These are phyloP conservation scores for Cryphonectria parasitica DNA, from an alignment of 2,329 filamentous ascomycete species.

Conservation along the genomic window DNA sequence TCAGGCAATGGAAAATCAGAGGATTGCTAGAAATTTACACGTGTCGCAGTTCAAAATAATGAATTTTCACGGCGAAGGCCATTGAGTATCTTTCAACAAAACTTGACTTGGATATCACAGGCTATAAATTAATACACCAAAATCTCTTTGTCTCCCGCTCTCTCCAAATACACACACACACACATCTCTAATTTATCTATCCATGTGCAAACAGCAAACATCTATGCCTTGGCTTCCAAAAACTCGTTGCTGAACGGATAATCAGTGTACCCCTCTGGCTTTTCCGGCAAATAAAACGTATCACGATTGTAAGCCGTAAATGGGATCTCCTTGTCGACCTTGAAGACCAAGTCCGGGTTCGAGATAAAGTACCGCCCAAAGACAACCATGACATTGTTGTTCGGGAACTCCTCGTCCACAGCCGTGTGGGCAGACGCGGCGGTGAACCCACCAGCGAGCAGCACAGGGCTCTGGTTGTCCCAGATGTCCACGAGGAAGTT, in stretches of 20 bases:
- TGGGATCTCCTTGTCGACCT: constrained; percentile 41
- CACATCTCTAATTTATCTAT: background rate
- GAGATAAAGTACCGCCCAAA: constrained; percentile 49
- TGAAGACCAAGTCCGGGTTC: constrained; percentile 50
- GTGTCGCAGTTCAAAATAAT: too few relatives aligned
- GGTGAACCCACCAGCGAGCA: constrained; percentile 38
- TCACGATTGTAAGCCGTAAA: constrained; percentile 43
- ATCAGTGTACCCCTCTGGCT: constrained; percentile 17
- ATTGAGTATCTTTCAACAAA: background rate
- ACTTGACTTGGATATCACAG: background rate
- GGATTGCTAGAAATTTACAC: too few relatives aligned
- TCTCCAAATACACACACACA: too few relatives aligned
- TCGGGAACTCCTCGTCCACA: constrained; percentile 35
- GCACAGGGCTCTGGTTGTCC: constrained; percentile 36
- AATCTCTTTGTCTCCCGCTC: too few relatives aligned
- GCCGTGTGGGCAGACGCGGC: constrained; percentile 33
- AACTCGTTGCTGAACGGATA: constrained; percentile 25
- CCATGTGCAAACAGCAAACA: too few relatives aligned
- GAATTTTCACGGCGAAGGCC: too few relatives aligned
- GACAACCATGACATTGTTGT: constrained; percentile 37
- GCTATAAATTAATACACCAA: too few relatives aligned
- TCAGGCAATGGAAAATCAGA: too few relatives aligned
- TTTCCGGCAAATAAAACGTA: constrained; percentile 42
- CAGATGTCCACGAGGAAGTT: constrained; percentile 38
- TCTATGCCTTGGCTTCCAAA: constrained; percentile 8